Percentiles rank a stretch among this genome's conserved stretches.
These are phyloP conservation scores for Sarocladium strictum DNA, from an alignment of 2,329 filamentous ascomycete species.

Conservation along the genomic window DNA sequence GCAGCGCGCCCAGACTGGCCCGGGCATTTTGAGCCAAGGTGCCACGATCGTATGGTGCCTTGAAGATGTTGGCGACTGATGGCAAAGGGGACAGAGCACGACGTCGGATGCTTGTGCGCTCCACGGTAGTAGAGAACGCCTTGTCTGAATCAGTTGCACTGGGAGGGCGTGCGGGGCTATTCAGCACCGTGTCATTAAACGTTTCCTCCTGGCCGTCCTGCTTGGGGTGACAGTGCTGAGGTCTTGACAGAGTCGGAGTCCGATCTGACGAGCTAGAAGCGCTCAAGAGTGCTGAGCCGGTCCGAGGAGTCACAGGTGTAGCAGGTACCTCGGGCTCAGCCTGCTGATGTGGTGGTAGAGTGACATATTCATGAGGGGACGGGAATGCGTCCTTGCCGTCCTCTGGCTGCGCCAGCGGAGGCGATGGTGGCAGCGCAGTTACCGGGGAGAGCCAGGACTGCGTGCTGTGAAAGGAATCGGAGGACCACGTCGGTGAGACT, in stretches of 20 bases:
- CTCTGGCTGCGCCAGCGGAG: conserved; percentile 33
- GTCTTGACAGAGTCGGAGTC: background rate
- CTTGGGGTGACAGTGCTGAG: background rate
- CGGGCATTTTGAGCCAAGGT: background rate
- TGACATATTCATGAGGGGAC: conserved; percentile 34
- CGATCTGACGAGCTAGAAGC: background rate
- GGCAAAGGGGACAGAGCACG: conserved; percentile 48
- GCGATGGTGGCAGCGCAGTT: conserved; percentile 40
- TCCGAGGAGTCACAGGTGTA: background rate
- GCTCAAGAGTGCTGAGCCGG: background rate
- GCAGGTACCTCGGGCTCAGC: background rate
- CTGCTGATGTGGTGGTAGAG: conserved; percentile 19
- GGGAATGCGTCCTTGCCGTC: conserved; percentile 30
- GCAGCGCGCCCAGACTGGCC: conserved; percentile 18
- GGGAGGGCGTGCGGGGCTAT: too few relatives aligned
- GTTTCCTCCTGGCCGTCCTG: background rate
- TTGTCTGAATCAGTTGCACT: too few relatives aligned
- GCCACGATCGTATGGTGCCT: background rate
- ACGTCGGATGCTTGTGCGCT: background rate
- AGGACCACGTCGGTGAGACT: conserved; percentile 38
- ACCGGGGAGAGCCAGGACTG: conserved; percentile 38
- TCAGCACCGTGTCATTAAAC: too few relatives aligned
- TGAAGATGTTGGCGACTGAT: conserved; percentile 58
- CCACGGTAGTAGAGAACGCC: background rate
- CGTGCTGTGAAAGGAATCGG: conserved; percentile 50